Evolutionary conservation across 495 filamentous ascomycete species (phyloP), one percentile per base, ranked within the genome.

Genomic region (Acidiella bohemica): DNA sequence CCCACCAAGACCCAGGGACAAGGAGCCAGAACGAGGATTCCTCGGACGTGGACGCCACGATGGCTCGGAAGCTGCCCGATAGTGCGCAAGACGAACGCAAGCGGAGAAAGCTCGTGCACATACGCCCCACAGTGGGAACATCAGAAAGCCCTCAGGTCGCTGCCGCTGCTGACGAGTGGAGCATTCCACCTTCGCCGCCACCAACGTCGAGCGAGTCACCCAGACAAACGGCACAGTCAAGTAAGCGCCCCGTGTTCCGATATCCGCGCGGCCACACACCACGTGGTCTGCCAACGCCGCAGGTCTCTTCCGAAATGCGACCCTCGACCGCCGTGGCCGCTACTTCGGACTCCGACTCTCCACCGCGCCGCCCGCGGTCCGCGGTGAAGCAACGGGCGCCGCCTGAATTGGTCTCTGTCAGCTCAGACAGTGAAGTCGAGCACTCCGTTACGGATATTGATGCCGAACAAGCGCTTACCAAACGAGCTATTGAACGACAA

Each of bases 141-240:
- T 7, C 32, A 42, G 5, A 10, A 34, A 3, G 14, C 32, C 6
- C 32, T 20, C 5, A n/a, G 7, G 25, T n/a, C 25, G 25, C 11
- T 35, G 17, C 36, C 5, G 12, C 28, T 23, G 13, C 19, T n/a
- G 36, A 47, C 32, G 30, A 46, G 4, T 59, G 47, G 33, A 34
- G 52, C 32, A 33, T 55, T 12, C 59, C 56, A 9, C 58, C 48
- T 3, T 62, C 60, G 11, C 60, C 44, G 17, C 48, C 60, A 23
- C 54, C 59, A 22, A 46, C 56, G 11, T 64, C 66, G 5, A 62
- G 60, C 45, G 63, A 55, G 28, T 53, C 28, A 20, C 19, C 17
- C 27, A 10, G 19, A n/a, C 20, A 13, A 1, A 18, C 18, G 3
- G n/a, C 14, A 19, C 7, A 16, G 14, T 13, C 14, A 18, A n/a